Percentiles rank a stretch among this genome's conserved stretches.
Evolutionary conservation across 208 protist species (phyloP).

Genomic region (Leishmania mexicana): DNA sequence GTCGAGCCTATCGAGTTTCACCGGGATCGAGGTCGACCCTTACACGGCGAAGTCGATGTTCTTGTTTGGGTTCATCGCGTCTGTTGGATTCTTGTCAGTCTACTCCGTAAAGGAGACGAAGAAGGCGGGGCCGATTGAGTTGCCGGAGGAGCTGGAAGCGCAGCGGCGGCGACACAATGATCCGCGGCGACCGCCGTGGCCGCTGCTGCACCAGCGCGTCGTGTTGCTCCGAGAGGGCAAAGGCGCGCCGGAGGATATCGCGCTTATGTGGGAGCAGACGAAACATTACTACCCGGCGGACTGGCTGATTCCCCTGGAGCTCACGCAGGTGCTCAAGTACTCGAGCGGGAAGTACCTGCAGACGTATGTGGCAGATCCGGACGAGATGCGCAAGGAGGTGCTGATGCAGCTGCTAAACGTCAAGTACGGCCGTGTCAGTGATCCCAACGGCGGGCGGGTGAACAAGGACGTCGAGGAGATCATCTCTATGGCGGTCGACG

Average conservation of each 20-base stretch:
- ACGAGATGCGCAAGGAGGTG: conserved; percentile 82
- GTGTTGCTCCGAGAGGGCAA: conserved; percentile 85
- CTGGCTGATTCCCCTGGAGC: conserved; percentile 86
- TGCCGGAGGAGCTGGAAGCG: conserved; percentile 70
- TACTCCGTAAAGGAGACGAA: conserved; percentile 83
- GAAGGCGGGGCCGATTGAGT: conserved; percentile 74
- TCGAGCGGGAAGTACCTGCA: conserved; percentile 75
- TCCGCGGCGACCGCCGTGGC: conserved; percentile 81
- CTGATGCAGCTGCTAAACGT: conserved; percentile 83
- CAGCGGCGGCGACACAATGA: conserved; percentile 70
- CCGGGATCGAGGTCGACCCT: conserved; percentile 68
- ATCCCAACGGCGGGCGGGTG: conserved; percentile 63
- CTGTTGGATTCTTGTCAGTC: conserved; percentile 70
- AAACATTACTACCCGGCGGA: conserved; percentile 85
- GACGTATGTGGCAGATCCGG: conserved; percentile 82
- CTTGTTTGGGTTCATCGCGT: conserved; percentile 79
- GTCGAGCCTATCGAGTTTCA: conserved; percentile 56
- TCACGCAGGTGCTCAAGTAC: conserved; percentile 89
- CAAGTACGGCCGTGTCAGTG: conserved; percentile 73
- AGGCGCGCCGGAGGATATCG: conserved; percentile 68
- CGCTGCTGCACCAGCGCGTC: conserved; percentile 81
- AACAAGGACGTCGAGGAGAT: conserved; percentile 87
- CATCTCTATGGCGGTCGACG: conserved; percentile 80
- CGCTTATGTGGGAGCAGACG: conserved; percentile 83
- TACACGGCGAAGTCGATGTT: conserved; percentile 87